Conservation (phyloP, 768 basidiomycete species). For the Boletus sensibilis region DNA sequence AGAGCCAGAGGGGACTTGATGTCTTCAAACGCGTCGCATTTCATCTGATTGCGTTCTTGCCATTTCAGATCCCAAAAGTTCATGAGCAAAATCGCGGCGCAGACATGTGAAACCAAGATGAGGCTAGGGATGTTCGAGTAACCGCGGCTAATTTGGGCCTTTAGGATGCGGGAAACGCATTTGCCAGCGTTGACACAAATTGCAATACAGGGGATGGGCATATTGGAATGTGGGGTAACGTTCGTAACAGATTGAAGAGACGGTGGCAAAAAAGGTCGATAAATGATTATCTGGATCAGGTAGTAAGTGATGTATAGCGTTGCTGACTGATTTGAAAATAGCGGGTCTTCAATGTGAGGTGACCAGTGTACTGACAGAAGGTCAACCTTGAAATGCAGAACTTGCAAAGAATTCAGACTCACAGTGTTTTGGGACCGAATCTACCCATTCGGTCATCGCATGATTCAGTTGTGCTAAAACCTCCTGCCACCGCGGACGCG, state of each 20-base stretch:
- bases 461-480: constrained; percentile 66
- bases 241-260: constrained; percentile 29
- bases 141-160: constrained; percentile 47
- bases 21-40: constrained; percentile 23
- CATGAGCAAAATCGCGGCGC: constrained; percentile 52
- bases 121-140: constrained; percentile 44
- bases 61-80: constrained; percentile 57
- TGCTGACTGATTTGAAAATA: constrained; percentile 57
- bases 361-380: constrained; percentile 55
- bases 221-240: constrained; percentile 28
- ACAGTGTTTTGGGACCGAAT: constrained; percentile 68
- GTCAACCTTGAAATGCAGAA: background rate
- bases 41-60: constrained; percentile 39
- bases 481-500: constrained; percentile 53
- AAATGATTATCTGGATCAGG: constrained; percentile 61
- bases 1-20: constrained; percentile 30
- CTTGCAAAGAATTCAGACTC: constrained; percentile 25
- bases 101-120: constrained; percentile 47
- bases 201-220: constrained; percentile 51
- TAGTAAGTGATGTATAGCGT: constrained; percentile 59
- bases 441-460: constrained; percentile 71
- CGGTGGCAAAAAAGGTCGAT: constrained; percentile 63
- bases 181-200: constrained; percentile 62
- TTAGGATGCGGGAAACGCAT: constrained; percentile 58
- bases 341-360: constrained; percentile 44